A percentile compares a stretch with the other conserved stretches of the same genome.
These are phyloP conservation scores for Tuctoria greenei DNA, from an alignment of 176 grass and related monocot genomes.

Conservation along the genomic window DNA sequence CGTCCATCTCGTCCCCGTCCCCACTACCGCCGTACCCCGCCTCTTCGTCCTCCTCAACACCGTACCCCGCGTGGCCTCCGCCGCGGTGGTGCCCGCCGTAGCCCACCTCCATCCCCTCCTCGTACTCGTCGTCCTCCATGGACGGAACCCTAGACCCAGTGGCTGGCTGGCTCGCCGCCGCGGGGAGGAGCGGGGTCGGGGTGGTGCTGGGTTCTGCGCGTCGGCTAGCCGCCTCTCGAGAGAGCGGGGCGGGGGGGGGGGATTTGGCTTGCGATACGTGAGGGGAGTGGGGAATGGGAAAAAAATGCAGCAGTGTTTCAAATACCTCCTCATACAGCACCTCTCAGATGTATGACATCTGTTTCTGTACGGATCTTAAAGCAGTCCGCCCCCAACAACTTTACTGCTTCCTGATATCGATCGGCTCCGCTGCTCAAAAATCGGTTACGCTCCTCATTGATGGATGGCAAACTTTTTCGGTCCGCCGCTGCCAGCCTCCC, in stretches of 20 bases:
- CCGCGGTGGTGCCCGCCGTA: conserved; percentile 45
- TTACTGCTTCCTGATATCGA: too few relatives aligned
- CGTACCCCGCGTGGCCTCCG: conserved; percentile 37
- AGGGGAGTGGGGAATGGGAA: background rate
- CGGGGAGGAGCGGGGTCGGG: background rate
- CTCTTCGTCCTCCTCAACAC: conserved; percentile 44
- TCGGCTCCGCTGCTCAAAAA: too few relatives aligned
- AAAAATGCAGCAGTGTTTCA: too few relatives aligned
- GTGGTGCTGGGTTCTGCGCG: background rate
- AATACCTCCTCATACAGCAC: too few relatives aligned
- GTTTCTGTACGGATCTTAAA: too few relatives aligned
- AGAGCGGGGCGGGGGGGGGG: background rate
- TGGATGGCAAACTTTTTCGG: too few relatives aligned
- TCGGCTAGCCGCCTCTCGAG: conserved; percentile 13
- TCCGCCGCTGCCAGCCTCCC: too few relatives aligned
- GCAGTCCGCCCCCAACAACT: too few relatives aligned
- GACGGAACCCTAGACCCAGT: conserved; percentile 25
- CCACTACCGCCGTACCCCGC: conserved; percentile 30
- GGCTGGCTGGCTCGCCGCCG: background rate
- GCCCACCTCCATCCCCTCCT: conserved; percentile 60
- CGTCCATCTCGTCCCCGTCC: conserved; percentile 52
- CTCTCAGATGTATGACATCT: too few relatives aligned
- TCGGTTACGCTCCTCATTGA: too few relatives aligned
- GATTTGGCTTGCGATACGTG: background rate
- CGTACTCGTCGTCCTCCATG: conserved; percentile 67